Evolutionary conservation across 108 stramenopile genomes (phyloP), one percentile per base, ranked within the genome.

Genomic region (Pseudonitzschia pungens): DNA sequence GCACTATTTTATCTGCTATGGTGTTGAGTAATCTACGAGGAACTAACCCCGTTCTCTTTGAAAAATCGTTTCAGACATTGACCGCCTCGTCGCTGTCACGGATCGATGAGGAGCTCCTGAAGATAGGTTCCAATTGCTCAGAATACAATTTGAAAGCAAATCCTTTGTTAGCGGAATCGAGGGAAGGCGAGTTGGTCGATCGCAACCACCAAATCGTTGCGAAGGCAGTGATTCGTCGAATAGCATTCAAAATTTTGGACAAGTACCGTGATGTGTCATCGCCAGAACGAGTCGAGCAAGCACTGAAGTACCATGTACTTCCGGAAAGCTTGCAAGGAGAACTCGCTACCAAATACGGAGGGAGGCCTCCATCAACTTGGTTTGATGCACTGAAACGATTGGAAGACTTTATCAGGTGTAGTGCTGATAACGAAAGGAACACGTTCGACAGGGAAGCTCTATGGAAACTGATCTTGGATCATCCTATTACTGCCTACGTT

Each of bases 401-500:
- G 9, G 18, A 32, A 29, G 31, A 58, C 32, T 41, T 59, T 58
- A 57, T 45, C 20, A 36, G 20, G 15, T 6, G 6, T 65, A 15
- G 33, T 15, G 41, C 5, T 36, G 65, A 40, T 42, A 15, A 43
- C 40, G 22, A 27, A 14, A 2, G n/a, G 11, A 21, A 2, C 31
- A 45, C 9, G 51, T 12, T 41, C 12, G 71, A 60, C 10, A 40
- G n/a, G 50, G 50, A 51, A 5, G 26, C 27, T 42, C 20, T 54
- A 41, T 83, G 83, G 83, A 16, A 71, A 24, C 71, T 80, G 32
- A 36, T 83, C 12, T 54, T 80, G n/a, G 76, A 80, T 65, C 83
- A 83, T 71, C 79, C 83, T 32, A 80, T 83, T 69, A 83, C 83
- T 24, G 36, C 59, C 2, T 80, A 83, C 43, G 79, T 80, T 29